Base-by-base conservation (phyloP, 805 yeast genomes). In the Kazachstania kunashirensis region DNA sequence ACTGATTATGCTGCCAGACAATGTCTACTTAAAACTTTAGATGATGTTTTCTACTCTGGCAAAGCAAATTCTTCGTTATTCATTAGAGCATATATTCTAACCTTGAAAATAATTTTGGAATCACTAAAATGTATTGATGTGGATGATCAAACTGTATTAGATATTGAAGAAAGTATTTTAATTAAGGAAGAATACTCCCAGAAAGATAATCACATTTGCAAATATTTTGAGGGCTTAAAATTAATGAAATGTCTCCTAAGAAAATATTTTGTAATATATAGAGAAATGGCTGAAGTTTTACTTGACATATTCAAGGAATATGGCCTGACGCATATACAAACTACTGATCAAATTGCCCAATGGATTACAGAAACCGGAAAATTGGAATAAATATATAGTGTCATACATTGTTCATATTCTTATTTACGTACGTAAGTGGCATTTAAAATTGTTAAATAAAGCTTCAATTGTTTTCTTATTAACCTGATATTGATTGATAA, bases 1-100 rank as follows among this genome's bases (percentile, higher is more conserved):
- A 55, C 56, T n/a, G 69, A 70, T 39, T 45, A 61, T n/a, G 61
- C 67, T 37, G 62, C 67, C 1, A 57, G 59, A 31, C 73, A 70
- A 36, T 51, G 55, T 11, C 42, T 61, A 6, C 49, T 57, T 20
- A 53, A 16, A 20, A 28, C 13, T 4, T 15, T 36, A 14, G 29
- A 34, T 23, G 26, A 33, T 9, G 18, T 29, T 13, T 6, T 5
- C 13, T 18, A 14, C 11, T 11, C 23, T 3, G 23, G 9, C 5
- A 16, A n/a, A 6, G 10, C 23, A 1, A 29, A 29, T 11, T 11
- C 9, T 29, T 9, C 4, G 7, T 17, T 29, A 5, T 29, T 29
- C 10, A 6, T 29, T 17, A 16, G 16, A 13, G 19, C 31, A 17
- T 29, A 29, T 24, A 14, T 13, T 11, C 12, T 24, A 17, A 24